These are phyloP conservation scores for Leccinum griseonigrum DNA, from an alignment of 1,284 basidiomycete species.

Conservation along the genomic window DNA sequence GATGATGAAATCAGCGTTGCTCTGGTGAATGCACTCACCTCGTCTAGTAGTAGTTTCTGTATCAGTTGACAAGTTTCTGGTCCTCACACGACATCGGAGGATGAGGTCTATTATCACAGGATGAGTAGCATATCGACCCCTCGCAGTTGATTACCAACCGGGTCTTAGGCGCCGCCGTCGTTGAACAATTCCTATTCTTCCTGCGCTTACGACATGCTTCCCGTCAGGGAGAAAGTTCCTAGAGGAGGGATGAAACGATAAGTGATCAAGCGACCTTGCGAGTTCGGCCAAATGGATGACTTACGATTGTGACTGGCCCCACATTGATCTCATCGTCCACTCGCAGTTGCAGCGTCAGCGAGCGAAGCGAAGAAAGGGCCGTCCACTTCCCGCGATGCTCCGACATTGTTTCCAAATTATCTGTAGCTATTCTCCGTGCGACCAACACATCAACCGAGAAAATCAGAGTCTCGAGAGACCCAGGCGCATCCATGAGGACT, in stretches of 20 bases:
- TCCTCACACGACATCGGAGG: too few relatives aligned
- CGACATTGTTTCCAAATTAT: background rate
- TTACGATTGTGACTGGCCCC: background rate
- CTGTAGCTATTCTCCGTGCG: background rate
- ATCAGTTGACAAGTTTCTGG: too few relatives aligned
- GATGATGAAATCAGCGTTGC: too few relatives aligned
- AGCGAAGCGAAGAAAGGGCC: background rate
- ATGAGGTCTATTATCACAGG: too few relatives aligned
- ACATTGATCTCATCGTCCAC: background rate
- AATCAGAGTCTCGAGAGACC: background rate
- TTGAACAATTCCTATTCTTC: too few relatives aligned
- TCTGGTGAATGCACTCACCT: too few relatives aligned
- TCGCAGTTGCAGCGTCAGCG: background rate
- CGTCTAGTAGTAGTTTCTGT: too few relatives aligned
- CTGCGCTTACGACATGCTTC: too few relatives aligned
- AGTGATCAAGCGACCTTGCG: background rate
- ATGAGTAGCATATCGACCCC: too few relatives aligned
- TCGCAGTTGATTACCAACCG: background rate
- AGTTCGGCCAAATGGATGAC: too few relatives aligned
- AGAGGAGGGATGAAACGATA: background rate
- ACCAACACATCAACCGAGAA: background rate
- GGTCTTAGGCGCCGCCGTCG: too few relatives aligned
- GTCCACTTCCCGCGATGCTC: background rate
- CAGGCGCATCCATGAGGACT: background rate
- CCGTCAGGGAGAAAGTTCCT: background rate